Conservation (phyloP, 192 early-diverging fungal species). For the Neocallimastix lanati region DNA sequence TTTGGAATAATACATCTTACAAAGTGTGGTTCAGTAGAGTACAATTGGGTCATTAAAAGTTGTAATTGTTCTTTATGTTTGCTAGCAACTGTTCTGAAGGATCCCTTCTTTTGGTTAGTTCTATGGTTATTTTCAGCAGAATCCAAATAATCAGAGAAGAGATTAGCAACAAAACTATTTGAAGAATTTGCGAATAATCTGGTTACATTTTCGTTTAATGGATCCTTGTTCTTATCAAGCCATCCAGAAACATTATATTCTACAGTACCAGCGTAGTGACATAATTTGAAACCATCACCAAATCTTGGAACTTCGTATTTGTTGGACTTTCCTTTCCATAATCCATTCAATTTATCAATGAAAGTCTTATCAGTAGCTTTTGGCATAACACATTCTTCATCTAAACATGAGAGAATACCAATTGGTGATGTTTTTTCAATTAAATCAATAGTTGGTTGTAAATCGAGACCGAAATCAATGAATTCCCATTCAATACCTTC, state of each 20-base stretch:
- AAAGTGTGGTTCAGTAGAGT: slow-evolving; percentile 88
- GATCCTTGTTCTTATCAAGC: slow-evolving; percentile 98
- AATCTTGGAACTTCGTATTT: slow-evolving; percentile 80
- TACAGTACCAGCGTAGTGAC: slow-evolving; percentile 91
- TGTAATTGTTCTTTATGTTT: slow-evolving; percentile 86
- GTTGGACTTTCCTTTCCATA: slow-evolving; percentile 72
- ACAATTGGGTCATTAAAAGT: slow-evolving; percentile 72
- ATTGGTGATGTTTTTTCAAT: slow-evolving; percentile 94
- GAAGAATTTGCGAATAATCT: slow-evolving; percentile 62
- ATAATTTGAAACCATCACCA: slow-evolving; percentile 64
- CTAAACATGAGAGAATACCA: slow-evolving; percentile 85
- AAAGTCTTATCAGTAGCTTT: slow-evolving; percentile 88
- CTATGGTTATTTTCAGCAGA: slow-evolving; percentile 22
- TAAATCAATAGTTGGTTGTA: slow-evolving; percentile 95
- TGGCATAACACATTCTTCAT: slow-evolving; percentile 98
- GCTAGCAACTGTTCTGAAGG: slow-evolving; percentile 84
- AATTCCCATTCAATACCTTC: slow-evolving; percentile 98
- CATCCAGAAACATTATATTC: slow-evolving; percentile 80
- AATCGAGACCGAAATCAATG: slow-evolving; percentile 90
- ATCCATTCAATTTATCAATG: slow-evolving; percentile 68
- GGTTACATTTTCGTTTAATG: slow-evolving; percentile 86
- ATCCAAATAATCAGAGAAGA: slow-evolving; percentile 67
- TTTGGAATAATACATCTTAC: slow-evolving; percentile 97
- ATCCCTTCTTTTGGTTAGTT: slow-evolving; percentile 51
- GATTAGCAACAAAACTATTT: slow-evolving; percentile 52